phyloP scores from a whole-genome alignment of 805 yeast species.

The Clavispora santaluciae region DNA sequence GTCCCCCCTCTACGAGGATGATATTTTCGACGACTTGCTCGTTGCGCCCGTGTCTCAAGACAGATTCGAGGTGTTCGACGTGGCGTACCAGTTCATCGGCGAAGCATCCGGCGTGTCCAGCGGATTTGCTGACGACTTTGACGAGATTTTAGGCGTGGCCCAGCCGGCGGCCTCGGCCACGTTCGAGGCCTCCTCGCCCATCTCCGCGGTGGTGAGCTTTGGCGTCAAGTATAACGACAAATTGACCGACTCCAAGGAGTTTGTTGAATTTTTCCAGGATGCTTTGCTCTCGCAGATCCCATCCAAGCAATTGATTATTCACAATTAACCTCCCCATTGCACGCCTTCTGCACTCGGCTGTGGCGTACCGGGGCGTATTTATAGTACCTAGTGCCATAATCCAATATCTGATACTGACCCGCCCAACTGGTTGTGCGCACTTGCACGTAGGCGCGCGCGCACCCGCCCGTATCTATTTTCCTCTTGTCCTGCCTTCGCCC shows the following conservation, averaged over 20 bases:
- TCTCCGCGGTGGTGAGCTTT: slow-evolving; percentile 27
- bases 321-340: not conserved
- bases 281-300: slow-evolving; percentile 31
- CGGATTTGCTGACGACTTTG: slow-evolving; percentile 19
- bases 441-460: too few relatives aligned
- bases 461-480: not conserved
- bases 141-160: slow-evolving; percentile 30
- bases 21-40: slow-evolving; percentile 36
- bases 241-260: slow-evolving; percentile 31
- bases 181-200: slow-evolving; percentile 4
- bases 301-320: slow-evolving; percentile 17
- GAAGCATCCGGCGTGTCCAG: slow-evolving; percentile 1
- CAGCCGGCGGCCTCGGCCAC: not conserved
- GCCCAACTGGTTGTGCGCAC: not conserved
- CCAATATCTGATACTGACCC: not conserved
- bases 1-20: slow-evolving; percentile 16
- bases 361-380: not conserved
- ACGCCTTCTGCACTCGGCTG: not conserved
- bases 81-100: slow-evolving; percentile 22
- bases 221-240: slow-evolving; percentile 29
- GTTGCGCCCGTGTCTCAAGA: slow-evolving; percentile 30
- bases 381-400: not conserved
- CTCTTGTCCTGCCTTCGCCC: not conserved
- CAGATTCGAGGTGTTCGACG: slow-evolving; percentile 32
- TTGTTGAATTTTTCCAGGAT: slow-evolving; percentile 32